Conservation (phyloP, 2,329 filamentous ascomycete genomes). For the Phaeosphaeria sp. region DNA sequence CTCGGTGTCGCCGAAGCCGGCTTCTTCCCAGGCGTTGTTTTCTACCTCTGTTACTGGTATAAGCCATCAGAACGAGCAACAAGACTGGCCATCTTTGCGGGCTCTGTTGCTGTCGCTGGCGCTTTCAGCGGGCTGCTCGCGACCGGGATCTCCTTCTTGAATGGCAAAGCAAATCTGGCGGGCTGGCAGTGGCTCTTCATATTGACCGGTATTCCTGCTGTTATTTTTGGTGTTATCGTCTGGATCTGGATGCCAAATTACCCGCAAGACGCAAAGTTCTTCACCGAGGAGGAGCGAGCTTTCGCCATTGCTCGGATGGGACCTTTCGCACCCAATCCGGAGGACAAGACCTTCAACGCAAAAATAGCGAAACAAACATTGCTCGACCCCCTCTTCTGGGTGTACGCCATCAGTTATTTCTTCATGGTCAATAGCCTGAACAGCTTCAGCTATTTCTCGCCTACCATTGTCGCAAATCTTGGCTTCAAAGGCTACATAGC, state of each 20-base stretch:
- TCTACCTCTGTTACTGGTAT: slow-evolving; percentile 84
- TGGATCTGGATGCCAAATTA: slow-evolving; percentile 80
- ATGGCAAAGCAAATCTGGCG: slow-evolving; percentile 59
- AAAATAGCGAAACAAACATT: slow-evolving; percentile 56
- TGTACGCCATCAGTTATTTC: slow-evolving; percentile 53
- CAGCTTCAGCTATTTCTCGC: slow-evolving; percentile 57
- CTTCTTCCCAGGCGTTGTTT: slow-evolving; percentile 67
- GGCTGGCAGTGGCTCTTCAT: slow-evolving; percentile 54
- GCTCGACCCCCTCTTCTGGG: slow-evolving; percentile 59
- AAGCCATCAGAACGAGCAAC: slow-evolving; percentile 76
- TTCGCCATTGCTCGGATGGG: slow-evolving; percentile 71
- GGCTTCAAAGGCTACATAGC: slow-evolving; percentile 63
- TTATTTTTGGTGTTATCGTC: slow-evolving; percentile 68
- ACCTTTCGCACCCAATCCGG: slow-evolving; percentile 51
- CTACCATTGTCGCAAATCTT: slow-evolving; percentile 67
- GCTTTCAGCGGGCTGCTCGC: slow-evolving; percentile 77
- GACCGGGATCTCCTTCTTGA: slow-evolving; percentile 71
- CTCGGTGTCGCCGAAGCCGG: slow-evolving; percentile 75
- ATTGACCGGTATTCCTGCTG: slow-evolving; percentile 70
- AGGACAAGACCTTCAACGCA: slow-evolving; percentile 52
- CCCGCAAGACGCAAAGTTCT: slow-evolving; percentile 74
- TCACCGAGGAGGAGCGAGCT: slow-evolving; percentile 71
- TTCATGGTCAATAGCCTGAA: slow-evolving; percentile 53
- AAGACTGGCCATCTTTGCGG: slow-evolving; percentile 79
- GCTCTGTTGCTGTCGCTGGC: slow-evolving; percentile 76